Base-by-base conservation (phyloP, 2,329 filamentous ascomycete species). In the Hypoxylon sp. region DNA sequence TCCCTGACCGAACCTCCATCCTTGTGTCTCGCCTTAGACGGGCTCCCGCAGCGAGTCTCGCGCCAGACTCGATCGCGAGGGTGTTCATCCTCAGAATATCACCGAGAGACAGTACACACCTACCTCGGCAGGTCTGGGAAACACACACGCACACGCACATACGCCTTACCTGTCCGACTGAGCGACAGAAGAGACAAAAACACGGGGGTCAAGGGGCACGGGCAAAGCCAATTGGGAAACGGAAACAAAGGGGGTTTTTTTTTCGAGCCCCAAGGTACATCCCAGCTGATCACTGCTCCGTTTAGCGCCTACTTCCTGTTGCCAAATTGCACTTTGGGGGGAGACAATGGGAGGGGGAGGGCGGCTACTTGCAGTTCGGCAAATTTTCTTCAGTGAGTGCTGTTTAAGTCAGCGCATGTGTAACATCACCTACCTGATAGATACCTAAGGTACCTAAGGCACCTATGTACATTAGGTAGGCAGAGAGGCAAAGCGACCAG, bases 321-420 rank as follows among this genome's bases (percentile, higher is more conserved):
- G 13, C 21, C 21, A 11, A 36, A 50, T 57, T 51, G 59, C 41
- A 62, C 28, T 43, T 50, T 63, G 48, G 21, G 52, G 59, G 51
- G 19, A 14, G 51, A 34, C n/a, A 45, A 19, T 14, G 34, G 55
- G 43, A 38, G 32, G 21, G 50, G 52, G 67, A 50, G 50, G 17
- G 41, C 65, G 68, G 68, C 41, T 66, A 43, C 48, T 43, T 65
- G 68, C 68, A 70, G 59, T 46, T 64, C 65, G 68, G 68, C 43
- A 68, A 43, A 57, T 61, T 60, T 60, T 68, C 59, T 68, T 58
- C 56, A 58, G 53, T 62, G 65, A 48, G 56, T 49, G 43, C 30
- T 23, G 17, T 41, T 46, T 55, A 45, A 60, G 52, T 60, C 53
- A 56, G 17, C 28, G 36, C 49, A 11, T 34, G 61, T 57, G 61